phyloP scores from a whole-genome alignment of 2,329 filamentous ascomycete genomes.

The Xylaria sp. region DNA sequence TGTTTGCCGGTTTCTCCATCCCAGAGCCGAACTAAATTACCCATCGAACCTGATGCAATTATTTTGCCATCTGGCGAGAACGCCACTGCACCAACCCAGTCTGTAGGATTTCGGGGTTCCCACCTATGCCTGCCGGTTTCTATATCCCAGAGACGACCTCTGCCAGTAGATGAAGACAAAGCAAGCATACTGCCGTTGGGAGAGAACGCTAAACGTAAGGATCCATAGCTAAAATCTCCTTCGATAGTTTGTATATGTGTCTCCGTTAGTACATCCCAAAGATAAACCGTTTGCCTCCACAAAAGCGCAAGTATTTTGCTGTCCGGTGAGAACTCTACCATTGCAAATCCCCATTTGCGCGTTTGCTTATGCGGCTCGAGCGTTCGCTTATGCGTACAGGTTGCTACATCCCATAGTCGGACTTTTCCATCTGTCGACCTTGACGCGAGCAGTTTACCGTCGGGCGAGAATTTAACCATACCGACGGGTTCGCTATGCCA shows the following conservation, averaged over 20 bases:
- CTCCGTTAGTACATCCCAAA: neutral
- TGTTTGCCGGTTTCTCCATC: neutral
- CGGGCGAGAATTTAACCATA: no score
- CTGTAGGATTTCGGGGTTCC: no score
- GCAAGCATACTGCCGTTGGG: neutral
- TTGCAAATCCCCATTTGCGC: no score
- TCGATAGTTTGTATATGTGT: neutral
- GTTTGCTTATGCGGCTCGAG: slow-evolving; percentile 6
- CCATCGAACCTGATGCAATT: neutral
- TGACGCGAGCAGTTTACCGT: no score
- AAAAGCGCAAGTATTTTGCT: neutral
- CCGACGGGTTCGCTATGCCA: no score
- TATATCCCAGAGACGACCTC: no score
- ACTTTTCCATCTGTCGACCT: no score
- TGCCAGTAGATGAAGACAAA: no score
- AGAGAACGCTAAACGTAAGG: neutral
- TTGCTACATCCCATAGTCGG: no score
- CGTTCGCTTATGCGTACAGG: no score
- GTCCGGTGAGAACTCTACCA: slow-evolving; percentile 18
- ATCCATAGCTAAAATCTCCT: no score
- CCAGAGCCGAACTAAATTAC: neutral
- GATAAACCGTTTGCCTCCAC: neutral
- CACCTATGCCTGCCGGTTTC: neutral
- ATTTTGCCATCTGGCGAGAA: neutral
- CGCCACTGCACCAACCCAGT: neutral